These are phyloP conservation scores for Collariella sp. DNA, from an alignment of 495 filamentous ascomycete genomes.

Conservation along the genomic window DNA sequence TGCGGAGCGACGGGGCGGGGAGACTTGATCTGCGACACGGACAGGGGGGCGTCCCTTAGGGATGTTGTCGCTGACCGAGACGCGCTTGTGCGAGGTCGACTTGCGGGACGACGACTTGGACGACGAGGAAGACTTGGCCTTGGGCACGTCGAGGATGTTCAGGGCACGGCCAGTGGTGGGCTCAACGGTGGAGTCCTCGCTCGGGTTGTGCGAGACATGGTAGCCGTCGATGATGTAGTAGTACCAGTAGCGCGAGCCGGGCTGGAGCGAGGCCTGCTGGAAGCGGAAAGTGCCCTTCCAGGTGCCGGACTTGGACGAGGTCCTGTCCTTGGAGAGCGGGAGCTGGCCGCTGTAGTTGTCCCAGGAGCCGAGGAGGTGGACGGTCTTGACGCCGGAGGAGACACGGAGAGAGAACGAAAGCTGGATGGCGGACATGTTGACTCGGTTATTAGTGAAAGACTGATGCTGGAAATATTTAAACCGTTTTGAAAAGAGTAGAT, in stretches of 20 bases:
- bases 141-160: conserved; percentile 59
- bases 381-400: conserved; percentile 93
- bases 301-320: conserved; percentile 65
- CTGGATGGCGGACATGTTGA: conserved; percentile 76
- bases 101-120: conserved; percentile 31
- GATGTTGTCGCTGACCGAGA: conserved; percentile 45
- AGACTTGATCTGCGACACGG: conserved; percentile 77
- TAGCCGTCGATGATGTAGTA: conserved; percentile 99
- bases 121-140: conserved; percentile 43
- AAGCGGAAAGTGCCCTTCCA: conserved; percentile 97
- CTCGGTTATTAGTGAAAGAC: conserved; percentile 24
- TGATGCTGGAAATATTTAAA: conserved; percentile 30
- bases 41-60: conserved; percentile 80
- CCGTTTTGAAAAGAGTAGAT: conserved; percentile 24
- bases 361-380: conserved; percentile 96
- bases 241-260: conserved; percentile 95
- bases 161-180: conserved; percentile 94
- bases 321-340: conserved; percentile 78
- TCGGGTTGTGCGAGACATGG: conserved; percentile 96
- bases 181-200: conserved; percentile 80
- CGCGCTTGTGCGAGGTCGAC: conserved; percentile 26
- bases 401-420: conserved; percentile 87
- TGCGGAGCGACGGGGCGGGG: conserved; percentile 84
- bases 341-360: conserved; percentile 93
- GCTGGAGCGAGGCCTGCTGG: conserved; percentile 71